phyloP scores from a whole-genome alignment of 805 yeast species.

The Myxozyma nipponensis region DNA sequence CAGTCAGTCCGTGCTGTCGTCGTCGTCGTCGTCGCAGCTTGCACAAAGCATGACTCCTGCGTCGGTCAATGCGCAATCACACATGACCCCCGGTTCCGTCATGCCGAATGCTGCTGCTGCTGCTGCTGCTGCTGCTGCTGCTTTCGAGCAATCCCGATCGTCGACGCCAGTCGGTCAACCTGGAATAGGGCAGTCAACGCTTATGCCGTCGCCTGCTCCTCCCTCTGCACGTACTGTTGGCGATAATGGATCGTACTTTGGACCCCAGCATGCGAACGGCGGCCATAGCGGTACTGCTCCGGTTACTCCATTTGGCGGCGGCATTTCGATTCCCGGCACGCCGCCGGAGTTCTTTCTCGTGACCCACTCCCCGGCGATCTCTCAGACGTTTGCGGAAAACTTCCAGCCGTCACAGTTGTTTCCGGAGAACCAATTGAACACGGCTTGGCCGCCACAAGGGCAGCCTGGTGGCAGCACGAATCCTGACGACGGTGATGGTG shows the following conservation, averaged over 20 bases:
- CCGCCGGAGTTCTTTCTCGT: slow-evolving; percentile 36
- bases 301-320: slow-evolving; percentile 13
- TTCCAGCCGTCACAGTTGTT: slow-evolving; percentile 58
- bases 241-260: background rate
- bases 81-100: background rate
- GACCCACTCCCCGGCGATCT: slow-evolving; percentile 33
- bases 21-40: slow-evolving; percentile 1
- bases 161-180: too few relatives aligned
- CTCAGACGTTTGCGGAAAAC: slow-evolving; percentile 43
- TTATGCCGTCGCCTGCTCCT: slow-evolving; percentile 1
- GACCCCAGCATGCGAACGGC: background rate
- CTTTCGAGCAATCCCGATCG: background rate
- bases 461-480: background rate
- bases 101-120: background rate
- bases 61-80: slow-evolving; percentile 7
- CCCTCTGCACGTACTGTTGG: too few relatives aligned
- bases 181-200: too few relatives aligned
- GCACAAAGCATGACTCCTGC: background rate
- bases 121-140: background rate
- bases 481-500: background rate
- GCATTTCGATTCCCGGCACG: slow-evolving; percentile 24
- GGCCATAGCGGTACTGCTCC: slow-evolving; percentile 3
- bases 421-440: slow-evolving; percentile 38
- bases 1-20: background rate
- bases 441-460: background rate